These are phyloP conservation scores for Cyclotella baltica DNA, from an alignment of 108 stramenopile species.

Conservation along the genomic window DNA sequence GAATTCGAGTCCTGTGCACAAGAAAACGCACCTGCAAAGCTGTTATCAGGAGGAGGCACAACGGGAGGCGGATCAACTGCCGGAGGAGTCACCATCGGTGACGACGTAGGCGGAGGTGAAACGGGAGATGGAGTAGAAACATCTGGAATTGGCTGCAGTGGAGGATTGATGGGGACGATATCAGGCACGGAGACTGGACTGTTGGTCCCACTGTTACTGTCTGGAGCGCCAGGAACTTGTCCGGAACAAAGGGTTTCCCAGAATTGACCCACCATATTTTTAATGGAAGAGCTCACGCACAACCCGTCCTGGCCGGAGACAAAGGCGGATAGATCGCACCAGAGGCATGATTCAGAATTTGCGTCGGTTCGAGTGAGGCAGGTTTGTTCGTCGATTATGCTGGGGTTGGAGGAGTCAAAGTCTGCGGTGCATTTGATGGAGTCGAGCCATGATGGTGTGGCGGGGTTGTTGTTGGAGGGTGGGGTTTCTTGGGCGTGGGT, in stretches of 20 bases:
- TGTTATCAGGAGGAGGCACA: slow-evolving; percentile 18
- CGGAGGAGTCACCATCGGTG: not conserved
- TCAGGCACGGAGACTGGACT: not conserved
- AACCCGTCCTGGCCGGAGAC: slow-evolving; percentile 12
- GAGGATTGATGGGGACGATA: not conserved
- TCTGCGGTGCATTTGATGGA: slow-evolving; percentile 21
- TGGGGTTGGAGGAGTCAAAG: slow-evolving; percentile 11
- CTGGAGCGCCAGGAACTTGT: not conserved
- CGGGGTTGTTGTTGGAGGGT: not conserved
- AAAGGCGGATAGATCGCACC: slow-evolving; percentile 41
- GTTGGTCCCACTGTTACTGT: not conserved
- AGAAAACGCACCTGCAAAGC: slow-evolving; percentile 9
- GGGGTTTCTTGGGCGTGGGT: not conserved
- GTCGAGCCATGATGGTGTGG: not conserved
- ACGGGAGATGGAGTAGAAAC: slow-evolving; percentile 2
- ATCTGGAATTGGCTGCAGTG: not conserved
- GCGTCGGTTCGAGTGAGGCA: slow-evolving; percentile 29
- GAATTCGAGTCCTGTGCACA: slow-evolving; percentile 26
- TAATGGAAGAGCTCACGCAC: slow-evolving; percentile 30
- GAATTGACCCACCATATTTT: slow-evolving; percentile 22
- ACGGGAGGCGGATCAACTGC: slow-evolving; percentile 7
- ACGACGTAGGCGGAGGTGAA: not conserved
- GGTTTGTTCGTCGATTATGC: slow-evolving; percentile 25
- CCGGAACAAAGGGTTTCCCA: slow-evolving; percentile 33
- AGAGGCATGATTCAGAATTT: slow-evolving; percentile 34